Conservation (phyloP, 768 basidiomycete genomes). For the Boletales sp. region DNA sequence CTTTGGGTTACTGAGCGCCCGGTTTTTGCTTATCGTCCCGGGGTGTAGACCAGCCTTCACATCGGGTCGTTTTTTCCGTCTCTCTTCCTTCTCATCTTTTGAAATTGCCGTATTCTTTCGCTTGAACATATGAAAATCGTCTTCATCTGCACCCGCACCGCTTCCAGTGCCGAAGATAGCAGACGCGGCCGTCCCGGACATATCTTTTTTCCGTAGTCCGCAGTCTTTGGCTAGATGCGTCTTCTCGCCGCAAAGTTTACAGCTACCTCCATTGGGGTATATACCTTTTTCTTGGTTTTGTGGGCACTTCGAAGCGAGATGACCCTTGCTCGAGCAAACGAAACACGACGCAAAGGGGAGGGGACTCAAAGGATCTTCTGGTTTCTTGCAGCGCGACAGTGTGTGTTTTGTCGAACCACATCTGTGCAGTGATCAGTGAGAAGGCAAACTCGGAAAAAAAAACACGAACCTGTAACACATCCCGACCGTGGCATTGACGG, state of each 20-base stretch:
- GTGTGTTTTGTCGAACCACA: constrained; percentile 80
- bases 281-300: constrained; percentile 76
- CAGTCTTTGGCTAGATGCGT: constrained; percentile 87
- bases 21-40: constrained; percentile 31
- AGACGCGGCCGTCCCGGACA: constrained; percentile 19
- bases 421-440: constrained; percentile 36
- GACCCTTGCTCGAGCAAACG: constrained; percentile 80
- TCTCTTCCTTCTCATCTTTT: constrained; percentile 52
- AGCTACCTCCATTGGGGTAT: constrained; percentile 88
- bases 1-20: constrained; percentile 30
- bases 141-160: constrained; percentile 84
- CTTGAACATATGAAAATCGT: constrained; percentile 86
- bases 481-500: constrained; percentile 37
- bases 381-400: constrained; percentile 73
- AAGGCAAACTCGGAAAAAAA: not conserved
- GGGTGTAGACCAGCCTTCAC: constrained; percentile 45
- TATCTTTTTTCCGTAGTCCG: constrained; percentile 56
- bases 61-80: constrained; percentile 38
- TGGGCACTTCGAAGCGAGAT: constrained; percentile 81
- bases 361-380: constrained; percentile 57
- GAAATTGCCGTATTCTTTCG: constrained; percentile 60
- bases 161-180: constrained; percentile 32
- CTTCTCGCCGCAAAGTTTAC: constrained; percentile 84
- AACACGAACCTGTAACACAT: constrained; percentile 68
- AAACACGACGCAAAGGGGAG: constrained; percentile 91